Evolutionary conservation across 2,329 filamentous ascomycete species (phyloP).

Genomic region (Fusarium protoensiforme): DNA sequence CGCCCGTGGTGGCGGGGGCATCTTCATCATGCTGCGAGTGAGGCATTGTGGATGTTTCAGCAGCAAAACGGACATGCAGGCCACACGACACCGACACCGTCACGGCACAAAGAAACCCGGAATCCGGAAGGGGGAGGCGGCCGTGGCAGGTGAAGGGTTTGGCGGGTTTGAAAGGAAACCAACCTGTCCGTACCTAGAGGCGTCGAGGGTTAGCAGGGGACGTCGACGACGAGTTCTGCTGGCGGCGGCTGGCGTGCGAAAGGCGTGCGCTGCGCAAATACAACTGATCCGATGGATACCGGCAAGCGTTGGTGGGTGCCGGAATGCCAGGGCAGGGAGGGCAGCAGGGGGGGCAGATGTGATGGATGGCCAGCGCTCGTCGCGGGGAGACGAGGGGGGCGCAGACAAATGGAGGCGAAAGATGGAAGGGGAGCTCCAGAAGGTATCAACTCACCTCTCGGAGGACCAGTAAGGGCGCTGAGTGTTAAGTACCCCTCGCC

Average conservation of each 20-base stretch:
- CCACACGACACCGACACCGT: conserved; percentile 28
- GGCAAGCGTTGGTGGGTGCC: not conserved
- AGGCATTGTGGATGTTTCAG: conserved; percentile 43
- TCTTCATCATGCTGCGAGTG: conserved; percentile 43
- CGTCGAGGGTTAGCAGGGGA: conserved; percentile 27
- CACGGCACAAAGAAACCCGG: conserved; percentile 19
- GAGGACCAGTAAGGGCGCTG: not conserved
- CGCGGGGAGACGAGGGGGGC: not conserved
- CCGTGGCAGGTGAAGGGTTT: conserved; percentile 24
- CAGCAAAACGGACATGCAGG: conserved; percentile 13
- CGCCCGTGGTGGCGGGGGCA: conserved; percentile 38
- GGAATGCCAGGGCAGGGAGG: conserved; percentile 1
- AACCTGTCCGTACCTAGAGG: not conserved
- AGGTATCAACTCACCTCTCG: not conserved
- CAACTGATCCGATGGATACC: conserved; percentile 9
- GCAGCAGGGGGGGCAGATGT: not conserved
- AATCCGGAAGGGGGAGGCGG: conserved; percentile 19
- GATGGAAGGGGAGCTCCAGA: not conserved
- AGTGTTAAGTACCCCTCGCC: not conserved
- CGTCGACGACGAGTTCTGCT: not conserved
- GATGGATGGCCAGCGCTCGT: not conserved
- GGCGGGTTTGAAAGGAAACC: conserved; percentile 2
- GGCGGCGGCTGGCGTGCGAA: conserved; percentile 26
- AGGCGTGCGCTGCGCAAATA: not conserved
- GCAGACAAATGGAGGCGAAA: not conserved